These are phyloP conservation scores for Trypanosomatidae sp. DNA, from an alignment of 208 protist genomes.

Conservation along the genomic window DNA sequence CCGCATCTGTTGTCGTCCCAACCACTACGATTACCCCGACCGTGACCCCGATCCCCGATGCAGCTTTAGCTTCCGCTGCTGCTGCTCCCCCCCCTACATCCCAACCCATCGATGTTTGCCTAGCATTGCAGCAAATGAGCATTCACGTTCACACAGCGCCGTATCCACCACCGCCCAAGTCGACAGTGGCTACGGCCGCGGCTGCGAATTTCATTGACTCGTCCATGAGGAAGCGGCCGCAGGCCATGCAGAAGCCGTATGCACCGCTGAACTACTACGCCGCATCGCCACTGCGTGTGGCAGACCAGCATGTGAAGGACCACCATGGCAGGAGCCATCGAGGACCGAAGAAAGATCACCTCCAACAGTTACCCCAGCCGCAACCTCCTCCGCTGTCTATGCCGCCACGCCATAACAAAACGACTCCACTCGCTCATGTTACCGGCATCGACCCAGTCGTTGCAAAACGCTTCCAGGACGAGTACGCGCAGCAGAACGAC, in stretches of 20 bases:
- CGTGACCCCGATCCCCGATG: background rate
- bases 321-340: slow-evolving; percentile 8
- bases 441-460: slow-evolving; percentile 24
- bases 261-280: slow-evolving; percentile 1
- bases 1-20: background rate
- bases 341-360: background rate
- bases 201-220: background rate
- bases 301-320: slow-evolving; percentile 3
- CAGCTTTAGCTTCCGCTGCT: background rate
- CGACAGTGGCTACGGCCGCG: background rate
- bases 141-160: slow-evolving; percentile 1
- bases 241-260: background rate
- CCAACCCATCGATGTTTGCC: slow-evolving; percentile 4
- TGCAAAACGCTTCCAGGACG: slow-evolving; percentile 46
- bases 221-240: background rate
- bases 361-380: background rate
- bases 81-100: background rate
- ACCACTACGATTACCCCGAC: background rate
- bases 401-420: background rate
- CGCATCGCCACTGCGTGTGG: background rate
- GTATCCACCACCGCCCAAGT: background rate
- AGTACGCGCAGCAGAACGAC: slow-evolving; percentile 64
- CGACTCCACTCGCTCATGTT: background rate
- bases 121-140: slow-evolving; percentile 14
- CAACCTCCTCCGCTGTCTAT: background rate